These are phyloP conservation scores for Eutreptiella sp. DNA, from an alignment of 208 protist species.

Conservation along the genomic window DNA sequence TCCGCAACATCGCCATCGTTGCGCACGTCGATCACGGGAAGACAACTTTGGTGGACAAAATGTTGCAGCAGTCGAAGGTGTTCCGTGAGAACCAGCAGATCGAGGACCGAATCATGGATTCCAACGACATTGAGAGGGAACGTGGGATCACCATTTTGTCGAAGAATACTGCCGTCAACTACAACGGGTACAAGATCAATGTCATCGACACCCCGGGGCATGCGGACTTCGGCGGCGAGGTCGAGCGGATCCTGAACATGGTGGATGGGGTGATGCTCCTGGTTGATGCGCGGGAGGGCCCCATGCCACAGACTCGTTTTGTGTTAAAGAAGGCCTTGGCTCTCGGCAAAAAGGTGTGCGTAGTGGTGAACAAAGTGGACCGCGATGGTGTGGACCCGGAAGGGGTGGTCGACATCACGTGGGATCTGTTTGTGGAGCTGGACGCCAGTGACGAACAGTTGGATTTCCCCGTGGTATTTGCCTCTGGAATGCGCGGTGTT, in stretches of 20 bases:
- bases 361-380: slow-evolving; percentile 97
- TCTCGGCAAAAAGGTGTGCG: slow-evolving; percentile 83
- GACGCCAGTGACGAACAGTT: slow-evolving; percentile 87
- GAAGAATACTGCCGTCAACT: slow-evolving; percentile 82
- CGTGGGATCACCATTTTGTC: slow-evolving; percentile 96
- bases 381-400: no score
- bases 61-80: slow-evolving; percentile 83
- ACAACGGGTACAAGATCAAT: slow-evolving; percentile 81
- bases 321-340: slow-evolving; percentile 93
- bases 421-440: slow-evolving; percentile 86
- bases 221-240: slow-evolving; percentile 95
- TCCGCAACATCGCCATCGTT: slow-evolving; percentile 93
- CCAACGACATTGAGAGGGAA: slow-evolving; percentile 87
- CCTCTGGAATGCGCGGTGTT: slow-evolving; percentile 80
- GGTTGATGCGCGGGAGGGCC: slow-evolving; percentile 90
- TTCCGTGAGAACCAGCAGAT: no score
- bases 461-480: slow-evolving; percentile 89
- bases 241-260: slow-evolving; percentile 93
- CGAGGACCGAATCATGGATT: slow-evolving; percentile 90
- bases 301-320: slow-evolving; percentile 94
- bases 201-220: slow-evolving; percentile 96
- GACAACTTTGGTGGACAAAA: slow-evolving; percentile 90
- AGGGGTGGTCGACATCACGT: slow-evolving; percentile 73
- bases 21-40: slow-evolving; percentile 96
- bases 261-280: slow-evolving; percentile 92